phyloP scores from a whole-genome alignment of 495 filamentous ascomycete species.

The Daldinia vernicosa region DNA sequence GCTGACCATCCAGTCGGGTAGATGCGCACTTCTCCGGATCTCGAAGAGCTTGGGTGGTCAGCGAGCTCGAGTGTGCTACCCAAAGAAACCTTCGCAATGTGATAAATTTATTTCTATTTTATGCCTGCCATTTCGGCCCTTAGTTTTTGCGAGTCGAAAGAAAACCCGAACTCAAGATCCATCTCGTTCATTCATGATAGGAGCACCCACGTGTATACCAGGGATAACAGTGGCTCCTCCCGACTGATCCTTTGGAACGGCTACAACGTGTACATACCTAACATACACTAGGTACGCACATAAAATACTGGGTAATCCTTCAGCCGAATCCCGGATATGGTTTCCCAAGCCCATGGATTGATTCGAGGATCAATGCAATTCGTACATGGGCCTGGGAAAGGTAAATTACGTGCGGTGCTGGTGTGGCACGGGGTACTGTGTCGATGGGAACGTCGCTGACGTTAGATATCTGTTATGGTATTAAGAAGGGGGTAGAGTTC shows the following conservation, averaged over 20 bases:
- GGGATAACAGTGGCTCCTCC: conserved; percentile 8
- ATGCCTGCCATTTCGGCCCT: conserved; percentile 11
- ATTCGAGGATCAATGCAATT: conserved; percentile 6
- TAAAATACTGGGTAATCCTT: conserved; percentile 6
- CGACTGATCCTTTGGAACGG: not conserved
- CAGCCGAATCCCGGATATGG: not conserved
- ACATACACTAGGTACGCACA: not conserved
- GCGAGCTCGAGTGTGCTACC: conserved; percentile 16
- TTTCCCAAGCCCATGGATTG: conserved; percentile 18
- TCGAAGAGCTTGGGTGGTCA: conserved; percentile 20
- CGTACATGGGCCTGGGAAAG: not conserved
- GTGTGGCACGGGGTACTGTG: conserved; percentile 1
- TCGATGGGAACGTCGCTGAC: not conserved
- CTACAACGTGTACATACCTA: not conserved
- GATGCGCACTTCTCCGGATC: conserved; percentile 28
- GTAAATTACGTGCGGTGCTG: not conserved
- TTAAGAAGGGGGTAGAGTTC: not conserved
- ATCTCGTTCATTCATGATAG: not conserved
- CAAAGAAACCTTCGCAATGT: not conserved
- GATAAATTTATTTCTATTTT: not conserved
- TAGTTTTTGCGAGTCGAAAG: not conserved
- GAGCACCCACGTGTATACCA: conserved; percentile 17
- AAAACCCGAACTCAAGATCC: conserved; percentile 4
- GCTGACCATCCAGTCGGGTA: conserved; percentile 34
- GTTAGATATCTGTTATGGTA: conserved; percentile 3